Evolutionary conservation across 768 basidiomycete species (phyloP).

Genomic region (Lepiota brunneoincarnata): DNA sequence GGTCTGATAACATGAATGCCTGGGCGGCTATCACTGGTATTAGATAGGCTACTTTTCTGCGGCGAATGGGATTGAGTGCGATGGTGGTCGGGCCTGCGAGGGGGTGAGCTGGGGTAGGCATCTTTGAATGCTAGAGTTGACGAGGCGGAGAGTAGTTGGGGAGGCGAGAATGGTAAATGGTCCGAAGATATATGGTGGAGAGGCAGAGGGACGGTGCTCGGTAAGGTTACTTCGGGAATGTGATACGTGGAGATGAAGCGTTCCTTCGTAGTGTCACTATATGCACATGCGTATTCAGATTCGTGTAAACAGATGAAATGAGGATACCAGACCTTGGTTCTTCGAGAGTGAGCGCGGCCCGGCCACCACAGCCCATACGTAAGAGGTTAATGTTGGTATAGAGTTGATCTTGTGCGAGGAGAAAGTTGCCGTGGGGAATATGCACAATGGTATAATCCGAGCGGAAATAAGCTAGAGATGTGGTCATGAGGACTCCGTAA

Average conservation of each 20-base stretch:
- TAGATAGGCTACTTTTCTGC: slow-evolving; percentile 13
- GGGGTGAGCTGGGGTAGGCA: slow-evolving; percentile 10
- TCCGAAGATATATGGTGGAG: slow-evolving; percentile 5
- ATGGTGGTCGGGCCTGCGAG: slow-evolving; percentile 19
- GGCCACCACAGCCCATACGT: slow-evolving; percentile 82
- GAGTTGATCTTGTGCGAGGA: slow-evolving; percentile 59
- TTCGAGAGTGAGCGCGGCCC: slow-evolving; percentile 71
- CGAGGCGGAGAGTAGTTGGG: slow-evolving; percentile 20
- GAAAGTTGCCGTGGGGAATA: slow-evolving; percentile 70
- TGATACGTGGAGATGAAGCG: slow-evolving; percentile 69
- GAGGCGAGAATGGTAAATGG: slow-evolving; percentile 45
- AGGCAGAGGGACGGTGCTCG: slow-evolving; percentile 6
- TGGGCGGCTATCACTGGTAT: slow-evolving; percentile 15
- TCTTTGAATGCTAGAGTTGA: slow-evolving; percentile 2
- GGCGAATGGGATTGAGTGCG: slow-evolving; percentile 14
- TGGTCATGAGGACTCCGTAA: slow-evolving; percentile 72
- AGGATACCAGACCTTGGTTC: slow-evolving; percentile 55
- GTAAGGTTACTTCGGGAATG: slow-evolving; percentile 8
- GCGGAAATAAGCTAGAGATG: slow-evolving; percentile 83
- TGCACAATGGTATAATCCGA: slow-evolving; percentile 85
- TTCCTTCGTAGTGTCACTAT: slow-evolving; percentile 75
- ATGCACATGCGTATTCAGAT: background rate
- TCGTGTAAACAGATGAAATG: slow-evolving; percentile 3
- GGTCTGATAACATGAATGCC: slow-evolving; percentile 9
- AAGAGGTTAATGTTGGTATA: slow-evolving; percentile 82